Base-by-base conservation (phyloP, 1,284 basidiomycete species). In the Mycena sp. region DNA sequence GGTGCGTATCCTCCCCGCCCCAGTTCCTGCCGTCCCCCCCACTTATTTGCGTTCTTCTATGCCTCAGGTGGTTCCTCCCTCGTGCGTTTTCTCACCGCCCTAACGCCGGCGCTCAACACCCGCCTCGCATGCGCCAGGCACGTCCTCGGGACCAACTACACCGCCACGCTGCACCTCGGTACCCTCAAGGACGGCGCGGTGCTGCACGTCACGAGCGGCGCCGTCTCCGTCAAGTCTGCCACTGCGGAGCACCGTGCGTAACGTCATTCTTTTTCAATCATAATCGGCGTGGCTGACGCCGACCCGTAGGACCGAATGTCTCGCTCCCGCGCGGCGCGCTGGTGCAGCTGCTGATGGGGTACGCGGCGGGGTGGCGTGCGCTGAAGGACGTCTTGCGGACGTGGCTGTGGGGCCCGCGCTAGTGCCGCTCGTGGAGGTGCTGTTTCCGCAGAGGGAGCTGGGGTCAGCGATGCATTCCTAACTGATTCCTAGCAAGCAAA, bases 271-370 rank as follows among this genome's bases (percentile, higher is more conserved):
- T 9, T 35, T 35, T 35, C 32, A 35, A n/a, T n/a, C 32, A 14
- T 14, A 9, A 7, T 35, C 32, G 9, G 32, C 32, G 32, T 35
- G 14, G n/a, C 32, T 35, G 32, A 35, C 32, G 14, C 7, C 9
- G 9, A 9, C 32, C 17, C 25, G 19, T 23, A 49, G 45, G 49
- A n/a, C 49, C 57, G 21, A 43, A 41, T 16, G 19, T 59, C 17
- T 38, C 49, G 26, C 46, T 59, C 28, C 57, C 46, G 16, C 57
- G 25, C 4, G 48, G 40, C 29, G 48, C 48, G 16, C 48, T 59
- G 6, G 19, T 35, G 11, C 57, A 59, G 57, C 57, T 59, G 17
- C 5, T 50, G 16, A 40, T 59, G 46, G 57, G 56, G 3, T 51
- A 43, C 21, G 21, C 30, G 11, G n/a, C n/a, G n/a, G 45, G 30